A percentile compares a stretch with the other conserved stretches of the same genome.
Evolutionary conservation across 2,329 filamentous ascomycete genomes (phyloP).

Genomic region (Penicillium sp.): DNA sequence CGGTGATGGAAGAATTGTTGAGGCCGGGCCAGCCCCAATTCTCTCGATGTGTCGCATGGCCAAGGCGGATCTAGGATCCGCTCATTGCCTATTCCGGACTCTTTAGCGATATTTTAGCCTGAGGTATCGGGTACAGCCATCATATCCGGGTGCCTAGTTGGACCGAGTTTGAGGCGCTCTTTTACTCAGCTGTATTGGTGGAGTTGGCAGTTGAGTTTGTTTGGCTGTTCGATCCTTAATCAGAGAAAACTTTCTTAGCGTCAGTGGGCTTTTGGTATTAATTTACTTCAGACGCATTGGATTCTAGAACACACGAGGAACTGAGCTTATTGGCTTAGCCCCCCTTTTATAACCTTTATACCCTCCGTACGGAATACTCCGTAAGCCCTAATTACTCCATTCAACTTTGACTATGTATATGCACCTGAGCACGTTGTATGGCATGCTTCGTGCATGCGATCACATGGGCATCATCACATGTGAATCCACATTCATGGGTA

Average conservation of each 20-base stretch:
- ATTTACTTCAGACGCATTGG: constrained; percentile 4
- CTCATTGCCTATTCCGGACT: background rate
- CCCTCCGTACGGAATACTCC: background rate
- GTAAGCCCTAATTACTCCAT: background rate
- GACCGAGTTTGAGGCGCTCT: background rate
- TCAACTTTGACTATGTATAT: background rate
- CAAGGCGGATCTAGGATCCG: background rate
- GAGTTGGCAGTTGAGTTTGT: background rate
- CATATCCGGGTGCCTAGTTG: background rate
- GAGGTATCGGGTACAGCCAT: background rate
- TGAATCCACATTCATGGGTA: no score
- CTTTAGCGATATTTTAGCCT: no score
- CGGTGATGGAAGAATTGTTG: background rate
- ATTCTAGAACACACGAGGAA: constrained; percentile 2
- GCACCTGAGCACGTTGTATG: no score
- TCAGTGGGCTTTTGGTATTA: background rate
- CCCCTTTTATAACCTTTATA: no score
- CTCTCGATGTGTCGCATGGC: background rate
- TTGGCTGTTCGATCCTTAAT: constrained; percentile 6
- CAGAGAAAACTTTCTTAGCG: background rate
- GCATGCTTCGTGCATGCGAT: no score
- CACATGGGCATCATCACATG: no score
- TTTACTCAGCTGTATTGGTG: background rate
- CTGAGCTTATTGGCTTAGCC: background rate
- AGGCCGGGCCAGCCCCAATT: background rate